phyloP scores from a whole-genome alignment of 139 green algal species.

The Tetradesmus obliquus region DNA sequence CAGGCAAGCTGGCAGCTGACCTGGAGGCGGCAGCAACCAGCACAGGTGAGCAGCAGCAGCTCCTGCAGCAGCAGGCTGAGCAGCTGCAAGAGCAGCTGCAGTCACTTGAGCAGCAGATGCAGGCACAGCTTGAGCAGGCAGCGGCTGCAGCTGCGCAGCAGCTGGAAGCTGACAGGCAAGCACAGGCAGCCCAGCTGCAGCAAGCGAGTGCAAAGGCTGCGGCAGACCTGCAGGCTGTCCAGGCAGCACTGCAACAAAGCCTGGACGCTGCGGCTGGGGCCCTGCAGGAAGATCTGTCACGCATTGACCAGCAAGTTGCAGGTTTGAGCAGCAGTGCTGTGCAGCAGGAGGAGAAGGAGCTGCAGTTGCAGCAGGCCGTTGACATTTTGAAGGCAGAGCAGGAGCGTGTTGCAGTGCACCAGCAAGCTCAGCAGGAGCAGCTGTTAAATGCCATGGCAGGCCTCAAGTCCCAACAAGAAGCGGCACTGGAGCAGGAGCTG shows the following conservation, averaged over 20 bases:
- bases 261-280: neutral
- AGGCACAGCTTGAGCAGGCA: constrained; percentile 1
- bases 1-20: neutral
- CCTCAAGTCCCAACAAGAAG: neutral
- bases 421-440: neutral
- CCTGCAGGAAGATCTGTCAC: neutral
- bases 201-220: neutral
- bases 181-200: neutral
- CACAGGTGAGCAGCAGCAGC: constrained; percentile 5
- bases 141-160: neutral
- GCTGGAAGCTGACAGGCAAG: neutral
- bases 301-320: neutral
- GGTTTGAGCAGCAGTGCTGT: neutral
- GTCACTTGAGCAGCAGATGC: neutral
- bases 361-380: neutral
- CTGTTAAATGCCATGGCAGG: neutral
- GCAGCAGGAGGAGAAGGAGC: neutral
- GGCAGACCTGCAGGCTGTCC: neutral
- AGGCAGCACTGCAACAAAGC: neutral
- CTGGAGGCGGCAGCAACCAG: neutral
- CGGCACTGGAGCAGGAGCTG: neutral
- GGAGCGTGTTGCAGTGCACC: neutral
- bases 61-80: neutral
- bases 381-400: neutral
- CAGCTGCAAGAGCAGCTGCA: neutral